A percentile compares a stretch with the other conserved stretches of the same genome.
These are phyloP conservation scores for Mangifera indica DNA, from an alignment of 345 rosid genomes.

Conservation along the genomic window DNA sequence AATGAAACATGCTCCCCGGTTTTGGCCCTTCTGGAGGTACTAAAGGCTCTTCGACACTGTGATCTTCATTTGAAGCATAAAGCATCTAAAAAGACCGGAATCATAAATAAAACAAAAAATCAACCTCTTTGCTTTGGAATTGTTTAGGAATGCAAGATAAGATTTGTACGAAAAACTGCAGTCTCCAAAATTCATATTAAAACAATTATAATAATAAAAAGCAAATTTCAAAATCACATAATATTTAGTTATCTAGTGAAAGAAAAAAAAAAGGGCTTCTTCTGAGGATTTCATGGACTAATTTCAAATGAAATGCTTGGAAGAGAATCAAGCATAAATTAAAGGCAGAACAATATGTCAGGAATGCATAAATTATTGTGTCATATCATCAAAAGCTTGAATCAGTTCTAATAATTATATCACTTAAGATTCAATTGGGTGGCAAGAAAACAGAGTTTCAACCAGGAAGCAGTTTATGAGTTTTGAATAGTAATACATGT, in stretches of 20 bases:
- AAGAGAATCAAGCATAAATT: too few species aligned
- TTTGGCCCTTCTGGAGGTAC: slow-evolving; percentile 81
- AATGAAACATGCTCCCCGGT: slow-evolving; percentile 73
- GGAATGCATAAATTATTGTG: neutral
- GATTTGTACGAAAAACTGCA: neutral
- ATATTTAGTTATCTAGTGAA: too few species aligned
- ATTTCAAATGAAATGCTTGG: too few species aligned
- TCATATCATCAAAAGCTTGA: neutral
- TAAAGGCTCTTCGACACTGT: slow-evolving; percentile 74
- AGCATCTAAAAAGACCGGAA: slow-evolving; percentile 57
- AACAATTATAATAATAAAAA: too few species aligned
- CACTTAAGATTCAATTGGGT: neutral
- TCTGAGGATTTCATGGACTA: too few species aligned
- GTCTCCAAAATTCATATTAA: neutral
- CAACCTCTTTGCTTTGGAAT: slow-evolving; percentile 4
- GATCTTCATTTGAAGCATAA: slow-evolving; percentile 89
- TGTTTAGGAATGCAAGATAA: neutral
- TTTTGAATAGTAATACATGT: too few species aligned
- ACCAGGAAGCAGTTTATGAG: neutral
- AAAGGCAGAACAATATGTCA: too few species aligned
- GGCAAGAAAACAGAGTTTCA: neutral
- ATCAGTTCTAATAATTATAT: neutral
- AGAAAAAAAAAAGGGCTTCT: too few species aligned
- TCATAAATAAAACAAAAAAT: slow-evolving; percentile 16
- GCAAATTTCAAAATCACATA: too few species aligned